phyloP scores from a whole-genome alignment of 805 yeast species.

The Candida namnaoensis region DNA sequence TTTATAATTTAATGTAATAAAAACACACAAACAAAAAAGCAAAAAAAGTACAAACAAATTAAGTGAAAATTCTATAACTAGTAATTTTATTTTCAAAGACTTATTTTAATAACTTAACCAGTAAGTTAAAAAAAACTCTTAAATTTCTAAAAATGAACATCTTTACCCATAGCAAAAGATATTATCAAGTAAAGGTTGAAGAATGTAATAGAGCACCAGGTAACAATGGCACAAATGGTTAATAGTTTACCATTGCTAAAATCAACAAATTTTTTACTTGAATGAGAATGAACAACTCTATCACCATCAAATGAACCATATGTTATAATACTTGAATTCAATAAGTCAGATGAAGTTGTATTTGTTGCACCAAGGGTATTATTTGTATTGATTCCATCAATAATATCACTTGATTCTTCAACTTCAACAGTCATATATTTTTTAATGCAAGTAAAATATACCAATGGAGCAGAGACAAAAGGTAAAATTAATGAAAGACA shows the following conservation, averaged over 20 bases:
- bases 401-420: constrained; percentile 5
- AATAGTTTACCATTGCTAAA: constrained; percentile 60
- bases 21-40: no score
- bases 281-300: neutral
- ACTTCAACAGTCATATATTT: constrained; percentile 52
- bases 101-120: no score
- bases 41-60: no score
- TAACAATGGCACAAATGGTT: constrained; percentile 42
- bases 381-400: constrained; percentile 13
- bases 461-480: constrained; percentile 80
- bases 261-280: constrained; percentile 33
- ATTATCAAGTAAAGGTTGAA: constrained; percentile 63
- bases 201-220: constrained; percentile 66
- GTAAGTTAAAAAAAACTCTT: no score
- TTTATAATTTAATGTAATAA: no score
- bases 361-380: constrained; percentile 24
- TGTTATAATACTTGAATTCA: neutral
- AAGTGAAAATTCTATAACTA: no score
- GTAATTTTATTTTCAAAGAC: no score
- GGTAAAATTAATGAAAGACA: constrained; percentile 75
- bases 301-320: constrained; percentile 2
- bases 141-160: constrained; percentile 33
- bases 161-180: constrained; percentile 40
- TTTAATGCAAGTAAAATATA: constrained; percentile 68
- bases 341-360: neutral